phyloP scores from a whole-genome alignment of 306 rosid species.

The Vachellia pachyceras region DNA sequence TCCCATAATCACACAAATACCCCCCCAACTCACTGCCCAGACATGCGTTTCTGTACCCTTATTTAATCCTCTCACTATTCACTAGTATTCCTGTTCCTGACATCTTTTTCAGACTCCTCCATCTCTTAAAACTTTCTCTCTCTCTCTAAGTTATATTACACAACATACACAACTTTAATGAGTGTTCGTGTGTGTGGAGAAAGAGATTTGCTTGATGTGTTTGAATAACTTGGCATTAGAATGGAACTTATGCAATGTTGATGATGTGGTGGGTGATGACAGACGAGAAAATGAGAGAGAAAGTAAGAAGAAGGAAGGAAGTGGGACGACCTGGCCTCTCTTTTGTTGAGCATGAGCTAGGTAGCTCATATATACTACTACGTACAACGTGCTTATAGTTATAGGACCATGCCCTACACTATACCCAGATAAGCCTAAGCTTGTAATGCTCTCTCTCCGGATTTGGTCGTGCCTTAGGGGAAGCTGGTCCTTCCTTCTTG shows the following conservation, averaged over 20 bases:
- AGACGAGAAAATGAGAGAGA: no score
- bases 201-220: background rate
- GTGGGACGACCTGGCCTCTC: background rate
- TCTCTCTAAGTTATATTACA: background rate
- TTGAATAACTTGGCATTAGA: background rate
- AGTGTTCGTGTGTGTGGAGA: no score
- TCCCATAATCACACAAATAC: slow-evolving; percentile 53
- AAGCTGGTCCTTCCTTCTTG: background rate
- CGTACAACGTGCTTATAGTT: background rate
- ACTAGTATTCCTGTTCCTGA: slow-evolving; percentile 1
- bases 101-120: background rate
- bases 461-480: background rate
- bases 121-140: background rate
- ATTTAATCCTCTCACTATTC: background rate
- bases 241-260: background rate
- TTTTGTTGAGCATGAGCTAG: background rate
- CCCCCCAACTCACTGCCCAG: slow-evolving; percentile 44
- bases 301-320: background rate
- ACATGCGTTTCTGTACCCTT: slow-evolving; percentile 46
- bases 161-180: background rate
- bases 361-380: background rate
- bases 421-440: slow-evolving; percentile 24
- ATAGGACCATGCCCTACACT: slow-evolving; percentile 5
- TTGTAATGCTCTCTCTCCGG: background rate
- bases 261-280: background rate